Percentiles rank a stretch among this genome's conserved stretches.
phyloP scores from a whole-genome alignment of 228 moss, liverwort and hornwort species.

The Sphagnum magellanicum region DNA sequence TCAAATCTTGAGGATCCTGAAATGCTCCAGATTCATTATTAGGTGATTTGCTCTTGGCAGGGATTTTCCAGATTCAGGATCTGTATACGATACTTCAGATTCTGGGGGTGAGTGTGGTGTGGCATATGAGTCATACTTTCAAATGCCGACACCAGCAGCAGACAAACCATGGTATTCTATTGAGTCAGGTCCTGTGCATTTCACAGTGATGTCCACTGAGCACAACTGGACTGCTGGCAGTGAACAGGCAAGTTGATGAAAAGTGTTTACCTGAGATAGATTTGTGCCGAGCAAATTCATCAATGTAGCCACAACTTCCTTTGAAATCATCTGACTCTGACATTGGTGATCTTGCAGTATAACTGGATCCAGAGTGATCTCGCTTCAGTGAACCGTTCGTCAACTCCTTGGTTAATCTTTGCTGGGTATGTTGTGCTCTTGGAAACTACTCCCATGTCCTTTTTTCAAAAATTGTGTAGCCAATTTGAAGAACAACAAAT shows the following conservation, averaged over 20 bases:
- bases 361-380: conserved; percentile 66
- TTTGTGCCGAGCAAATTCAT: neutral
- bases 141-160: conserved; percentile 54
- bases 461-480: too few relatives aligned
- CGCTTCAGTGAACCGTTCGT: conserved; percentile 51
- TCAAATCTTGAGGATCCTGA: neutral
- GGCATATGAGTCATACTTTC: conserved; percentile 75
- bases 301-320: neutral
- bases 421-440: conserved; percentile 39
- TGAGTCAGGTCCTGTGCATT: conserved; percentile 77
- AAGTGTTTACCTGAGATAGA: neutral
- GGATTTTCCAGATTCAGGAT: conserved; percentile 63
- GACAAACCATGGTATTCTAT: conserved; percentile 96
- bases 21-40: neutral
- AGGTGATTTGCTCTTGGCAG: conserved; percentile 20
- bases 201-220: conserved; percentile 80
- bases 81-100: conserved; percentile 49
- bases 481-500: too few relatives aligned
- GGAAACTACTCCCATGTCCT: too few relatives aligned
- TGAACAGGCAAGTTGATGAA: conserved; percentile 20
- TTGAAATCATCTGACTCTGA: neutral
- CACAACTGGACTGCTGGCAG: conserved; percentile 52
- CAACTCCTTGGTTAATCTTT: conserved; percentile 83
- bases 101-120: conserved; percentile 95
- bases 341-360: conserved; percentile 32